Conservation (phyloP, 2,329 filamentous ascomycete species). For the Pseudocercospora ulei region DNA sequence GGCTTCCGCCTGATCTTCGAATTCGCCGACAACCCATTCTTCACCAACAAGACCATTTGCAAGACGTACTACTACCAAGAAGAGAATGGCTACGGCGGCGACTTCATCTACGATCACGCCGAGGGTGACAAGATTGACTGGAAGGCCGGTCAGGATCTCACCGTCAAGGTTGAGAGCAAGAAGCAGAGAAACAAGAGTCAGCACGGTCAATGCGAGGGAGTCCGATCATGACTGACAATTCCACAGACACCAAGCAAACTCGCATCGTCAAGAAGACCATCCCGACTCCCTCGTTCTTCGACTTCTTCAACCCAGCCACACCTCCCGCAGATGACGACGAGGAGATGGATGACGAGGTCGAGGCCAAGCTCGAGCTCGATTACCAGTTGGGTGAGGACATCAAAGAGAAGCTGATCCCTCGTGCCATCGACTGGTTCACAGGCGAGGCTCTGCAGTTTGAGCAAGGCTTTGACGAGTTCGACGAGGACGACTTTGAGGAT, state of each 20-base stretch:
- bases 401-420: slow-evolving; percentile 98
- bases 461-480: slow-evolving; percentile 77
- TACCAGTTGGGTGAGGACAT: slow-evolving; percentile 99
- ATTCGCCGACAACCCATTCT: slow-evolving; percentile 89
- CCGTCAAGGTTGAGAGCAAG: slow-evolving; percentile 92
- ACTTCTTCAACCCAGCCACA: slow-evolving; percentile 95
- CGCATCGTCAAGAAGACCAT: slow-evolving; percentile 98
- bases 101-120: slow-evolving; percentile 99
- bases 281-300: slow-evolving; percentile 92
- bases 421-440: slow-evolving; percentile 98
- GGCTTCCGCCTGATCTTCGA: slow-evolving; percentile 98
- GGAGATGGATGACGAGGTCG: slow-evolving; percentile 78
- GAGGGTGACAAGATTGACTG: slow-evolving; percentile 97
- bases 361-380: slow-evolving; percentile 94
- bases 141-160: slow-evolving; percentile 87
- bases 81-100: slow-evolving; percentile 94
- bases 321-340: slow-evolving; percentile 71
- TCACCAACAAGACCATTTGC: slow-evolving; percentile 91
- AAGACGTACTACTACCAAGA: slow-evolving; percentile 99
- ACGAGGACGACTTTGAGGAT: slow-evolving; percentile 74
- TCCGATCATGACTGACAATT: slow-evolving; percentile 19
- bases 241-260: slow-evolving; percentile 91
- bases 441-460: slow-evolving; percentile 95
- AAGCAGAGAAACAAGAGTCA: slow-evolving; percentile 99
- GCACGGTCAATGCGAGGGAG: slow-evolving; percentile 28